Evolutionary conservation across 2,329 filamentous ascomycete species (phyloP), one percentile per base, ranked within the genome.

Genomic region (Talaromyces albobiverticillius): DNA sequence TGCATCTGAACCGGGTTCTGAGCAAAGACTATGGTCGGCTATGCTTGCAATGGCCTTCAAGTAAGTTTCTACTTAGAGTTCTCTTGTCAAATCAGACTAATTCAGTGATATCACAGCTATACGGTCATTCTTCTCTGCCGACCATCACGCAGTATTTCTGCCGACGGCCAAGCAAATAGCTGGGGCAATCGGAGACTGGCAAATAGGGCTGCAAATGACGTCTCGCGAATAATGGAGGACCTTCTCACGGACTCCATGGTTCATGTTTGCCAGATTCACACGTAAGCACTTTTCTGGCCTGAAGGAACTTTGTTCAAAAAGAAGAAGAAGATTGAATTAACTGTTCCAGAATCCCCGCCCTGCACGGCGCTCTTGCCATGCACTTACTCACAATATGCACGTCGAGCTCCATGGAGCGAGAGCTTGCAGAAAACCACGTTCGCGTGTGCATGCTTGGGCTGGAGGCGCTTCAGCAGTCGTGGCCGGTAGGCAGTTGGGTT

Each of bases 401-500:
- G 1, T 59, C 55, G n/a, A 59, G 63, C 8, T 47, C 58, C 2
- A 56, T 62, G 3, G 59, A 55, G 4, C 57, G 57, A 26, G 57
- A 66, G 51, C 52, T 66, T 1, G 64, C 61, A 1, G 61, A 62
- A 23, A 63, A 62, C 41, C 62, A 59, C 31, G 60, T 61, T 5
- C 46, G 61, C n/a, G 56, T 62, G 16, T 63, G 62, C 13, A 60
- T 66, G 56, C 50, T 66, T 13, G 64, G 61, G 5, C 36, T 66
- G 20, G 62, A 61, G 2, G 57, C 59, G 25, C 54, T 66, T 14
- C 59, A 61, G 22, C 58, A 60, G 14, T 59, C 59, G 9, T 66
- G 64, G 64, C 62, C 62, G 1, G 64, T 65, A 10, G 59, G 57
- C 25, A 61, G 60, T 31, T 66, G 62, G 62, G 62, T 66, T 41